phyloP scores from a whole-genome alignment of 2,329 filamentous ascomycete genomes.

The Aspergillus luchuensis region DNA sequence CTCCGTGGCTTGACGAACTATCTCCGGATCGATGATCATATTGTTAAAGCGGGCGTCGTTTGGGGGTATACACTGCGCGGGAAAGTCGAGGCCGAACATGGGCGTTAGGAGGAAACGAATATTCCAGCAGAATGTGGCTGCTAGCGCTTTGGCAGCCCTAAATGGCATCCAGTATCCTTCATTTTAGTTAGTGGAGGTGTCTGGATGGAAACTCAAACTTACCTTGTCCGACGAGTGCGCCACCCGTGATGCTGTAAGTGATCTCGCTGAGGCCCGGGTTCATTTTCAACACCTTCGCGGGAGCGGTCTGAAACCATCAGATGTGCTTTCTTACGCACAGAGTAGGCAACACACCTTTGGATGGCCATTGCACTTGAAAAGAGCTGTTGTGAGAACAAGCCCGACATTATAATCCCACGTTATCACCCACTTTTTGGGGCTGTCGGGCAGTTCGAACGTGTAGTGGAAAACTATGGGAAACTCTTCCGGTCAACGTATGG shows the following conservation, averaged over 20 bases:
- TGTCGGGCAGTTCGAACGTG: conserved; percentile 71
- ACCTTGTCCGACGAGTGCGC: conserved; percentile 88
- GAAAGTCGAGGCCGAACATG: conserved; percentile 83
- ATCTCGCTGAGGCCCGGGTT: conserved; percentile 87
- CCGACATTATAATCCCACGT: conserved; percentile 99
- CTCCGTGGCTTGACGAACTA: conserved; percentile 56
- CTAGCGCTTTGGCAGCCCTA: conserved; percentile 79
- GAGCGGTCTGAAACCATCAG: conserved; percentile 67
- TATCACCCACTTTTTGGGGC: conserved; percentile 66
- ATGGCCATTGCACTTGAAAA: conserved; percentile 89
- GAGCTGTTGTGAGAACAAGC: conserved; percentile 87
- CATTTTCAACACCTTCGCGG: conserved; percentile 75
- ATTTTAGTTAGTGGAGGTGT: background rate
- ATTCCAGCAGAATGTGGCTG: conserved; percentile 82
- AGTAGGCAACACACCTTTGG: conserved; percentile 66
- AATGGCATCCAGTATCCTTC: conserved; percentile 97
- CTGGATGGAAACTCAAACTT: conserved; percentile 20
- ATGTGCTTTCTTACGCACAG: background rate
- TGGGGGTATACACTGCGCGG: conserved; percentile 67
- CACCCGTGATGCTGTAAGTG: conserved; percentile 91
- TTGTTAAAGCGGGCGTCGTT: conserved; percentile 64
- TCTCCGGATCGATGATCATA: conserved; percentile 65
- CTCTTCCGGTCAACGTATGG: conserved; percentile 21
- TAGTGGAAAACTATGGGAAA: conserved; percentile 61
- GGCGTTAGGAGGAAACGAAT: conserved; percentile 87